Evolutionary conservation across 352 stramenopile genomes (phyloP).

Genomic region (Pythium coloratum): DNA sequence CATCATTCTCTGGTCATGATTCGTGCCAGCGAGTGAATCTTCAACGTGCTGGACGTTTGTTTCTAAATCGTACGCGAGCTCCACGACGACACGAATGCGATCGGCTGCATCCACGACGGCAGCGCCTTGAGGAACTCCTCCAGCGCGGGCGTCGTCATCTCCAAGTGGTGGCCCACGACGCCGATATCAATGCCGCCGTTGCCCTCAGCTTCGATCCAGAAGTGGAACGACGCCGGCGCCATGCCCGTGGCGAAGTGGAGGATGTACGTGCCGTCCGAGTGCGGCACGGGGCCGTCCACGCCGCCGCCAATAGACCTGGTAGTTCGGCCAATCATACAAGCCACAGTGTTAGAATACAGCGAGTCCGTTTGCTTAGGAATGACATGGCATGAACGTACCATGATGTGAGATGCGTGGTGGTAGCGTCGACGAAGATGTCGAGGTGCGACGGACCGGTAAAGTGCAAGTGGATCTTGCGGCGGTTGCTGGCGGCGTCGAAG

Average conservation of each 20-base stretch:
- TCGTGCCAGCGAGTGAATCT: background rate
- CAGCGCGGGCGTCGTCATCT: slow-evolving; percentile 50
- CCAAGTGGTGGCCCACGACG: slow-evolving; percentile 70
- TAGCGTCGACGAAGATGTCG: slow-evolving; percentile 80
- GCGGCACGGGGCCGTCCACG: slow-evolving; percentile 47
- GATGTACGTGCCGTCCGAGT: slow-evolving; percentile 72
- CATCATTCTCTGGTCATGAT: too few species aligned
- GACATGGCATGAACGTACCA: slow-evolving; percentile 58
- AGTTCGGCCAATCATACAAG: slow-evolving; percentile 5
- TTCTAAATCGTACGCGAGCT: slow-evolving; percentile 54
- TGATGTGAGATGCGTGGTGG: slow-evolving; percentile 58
- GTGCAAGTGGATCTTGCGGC: slow-evolving; percentile 60
- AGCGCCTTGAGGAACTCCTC: slow-evolving; percentile 40
- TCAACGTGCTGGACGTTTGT: background rate
- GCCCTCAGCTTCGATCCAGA: slow-evolving; percentile 71
- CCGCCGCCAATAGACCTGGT: slow-evolving; percentile 71
- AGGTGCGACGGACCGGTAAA: slow-evolving; percentile 69
- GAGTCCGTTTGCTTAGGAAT: background rate
- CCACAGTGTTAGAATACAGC: background rate
- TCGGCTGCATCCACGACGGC: slow-evolving; percentile 48
- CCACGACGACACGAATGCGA: slow-evolving; percentile 59
- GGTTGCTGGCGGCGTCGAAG: slow-evolving; percentile 49
- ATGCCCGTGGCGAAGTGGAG: slow-evolving; percentile 68
- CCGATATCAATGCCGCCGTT: slow-evolving; percentile 51
- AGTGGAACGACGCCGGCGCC: slow-evolving; percentile 62